Evolutionary conservation across 805 yeast species (phyloP).

Genomic region (Ogataea kodamae): DNA sequence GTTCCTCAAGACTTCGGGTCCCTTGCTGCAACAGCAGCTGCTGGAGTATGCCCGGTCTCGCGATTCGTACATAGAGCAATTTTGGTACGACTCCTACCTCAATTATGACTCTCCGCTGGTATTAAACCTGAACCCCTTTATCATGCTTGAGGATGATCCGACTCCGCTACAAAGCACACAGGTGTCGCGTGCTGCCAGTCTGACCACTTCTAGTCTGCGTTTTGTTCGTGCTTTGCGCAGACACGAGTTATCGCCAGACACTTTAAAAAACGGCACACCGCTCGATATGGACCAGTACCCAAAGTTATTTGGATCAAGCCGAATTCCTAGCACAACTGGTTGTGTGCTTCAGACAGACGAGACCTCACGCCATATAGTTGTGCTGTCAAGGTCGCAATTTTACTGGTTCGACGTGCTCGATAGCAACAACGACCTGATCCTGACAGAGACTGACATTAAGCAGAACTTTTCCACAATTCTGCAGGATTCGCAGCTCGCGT

Average conservation of each 20-base stretch:
- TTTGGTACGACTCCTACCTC: slow-evolving; percentile 89
- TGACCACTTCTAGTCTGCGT: slow-evolving; percentile 72
- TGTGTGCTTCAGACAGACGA: slow-evolving; percentile 83
- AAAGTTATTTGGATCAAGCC: slow-evolving; percentile 79
- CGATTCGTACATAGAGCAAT: slow-evolving; percentile 85
- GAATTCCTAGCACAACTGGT: slow-evolving; percentile 79
- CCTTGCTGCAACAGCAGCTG: slow-evolving; percentile 59
- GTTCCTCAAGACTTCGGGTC: slow-evolving; percentile 54
- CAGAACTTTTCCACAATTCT: slow-evolving; percentile 73
- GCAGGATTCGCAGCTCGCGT: slow-evolving; percentile 59
- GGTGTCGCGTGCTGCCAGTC: slow-evolving; percentile 75
- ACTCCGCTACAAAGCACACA: slow-evolving; percentile 63
- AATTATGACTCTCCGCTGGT: slow-evolving; percentile 88
- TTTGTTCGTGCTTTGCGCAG: slow-evolving; percentile 77
- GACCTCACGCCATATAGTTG: slow-evolving; percentile 75
- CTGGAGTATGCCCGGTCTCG: slow-evolving; percentile 58
- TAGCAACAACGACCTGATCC: slow-evolving; percentile 61
- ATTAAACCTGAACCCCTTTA: slow-evolving; percentile 86
- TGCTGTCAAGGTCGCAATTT: slow-evolving; percentile 80
- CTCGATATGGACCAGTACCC: slow-evolving; percentile 91
- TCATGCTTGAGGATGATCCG: slow-evolving; percentile 88
- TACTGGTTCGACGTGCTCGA: slow-evolving; percentile 95
- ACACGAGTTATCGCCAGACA: slow-evolving; percentile 70
- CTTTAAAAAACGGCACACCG: slow-evolving; percentile 54
- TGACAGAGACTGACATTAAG: slow-evolving; percentile 72